Conservation (phyloP, 345 rosid species). For the Pistacia integerrima region DNA sequence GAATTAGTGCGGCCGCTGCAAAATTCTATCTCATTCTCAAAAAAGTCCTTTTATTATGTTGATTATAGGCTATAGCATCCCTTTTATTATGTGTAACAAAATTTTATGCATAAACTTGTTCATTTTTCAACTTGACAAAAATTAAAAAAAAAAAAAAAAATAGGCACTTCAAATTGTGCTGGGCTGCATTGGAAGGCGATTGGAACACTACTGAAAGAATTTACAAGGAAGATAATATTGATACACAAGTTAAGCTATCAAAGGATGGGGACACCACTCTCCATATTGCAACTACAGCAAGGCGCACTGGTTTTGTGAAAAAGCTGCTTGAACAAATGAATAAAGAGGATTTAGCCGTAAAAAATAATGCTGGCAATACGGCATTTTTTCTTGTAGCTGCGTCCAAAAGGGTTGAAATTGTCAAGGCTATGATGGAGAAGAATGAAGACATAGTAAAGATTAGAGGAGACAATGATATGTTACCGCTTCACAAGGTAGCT, state of each 20-base stretch:
- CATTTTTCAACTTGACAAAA: neutral
- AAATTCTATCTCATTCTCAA: too few relatives aligned
- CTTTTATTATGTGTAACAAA: too few relatives aligned
- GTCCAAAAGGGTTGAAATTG: neutral
- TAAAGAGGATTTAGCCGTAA: too few relatives aligned
- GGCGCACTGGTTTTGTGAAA: slow-evolving; percentile 11
- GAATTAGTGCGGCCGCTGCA: too few relatives aligned
- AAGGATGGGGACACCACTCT: slow-evolving; percentile 18
- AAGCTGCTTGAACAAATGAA: slow-evolving; percentile 7
- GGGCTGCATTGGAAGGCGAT: slow-evolving; percentile 21
- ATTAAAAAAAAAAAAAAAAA: neutral
- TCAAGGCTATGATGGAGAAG: neutral
- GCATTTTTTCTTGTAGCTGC: neutral
- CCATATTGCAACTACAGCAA: slow-evolving; percentile 22
- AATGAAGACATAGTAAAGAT: neutral
- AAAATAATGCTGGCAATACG: too few relatives aligned
- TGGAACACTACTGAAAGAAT: neutral
- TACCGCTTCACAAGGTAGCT: slow-evolving; percentile 17
- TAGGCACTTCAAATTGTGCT: neutral
- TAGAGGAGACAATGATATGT: neutral
- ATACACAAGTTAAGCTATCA: neutral
- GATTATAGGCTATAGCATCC: too few relatives aligned
- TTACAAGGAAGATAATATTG: neutral
- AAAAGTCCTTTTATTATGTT: too few relatives aligned
- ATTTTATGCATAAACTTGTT: neutral